Percentiles rank a stretch among this genome's conserved stretches.
Evolutionary conservation across 2,329 filamentous ascomycete species (phyloP).

Genomic region (Fonsecaea erecta): DNA sequence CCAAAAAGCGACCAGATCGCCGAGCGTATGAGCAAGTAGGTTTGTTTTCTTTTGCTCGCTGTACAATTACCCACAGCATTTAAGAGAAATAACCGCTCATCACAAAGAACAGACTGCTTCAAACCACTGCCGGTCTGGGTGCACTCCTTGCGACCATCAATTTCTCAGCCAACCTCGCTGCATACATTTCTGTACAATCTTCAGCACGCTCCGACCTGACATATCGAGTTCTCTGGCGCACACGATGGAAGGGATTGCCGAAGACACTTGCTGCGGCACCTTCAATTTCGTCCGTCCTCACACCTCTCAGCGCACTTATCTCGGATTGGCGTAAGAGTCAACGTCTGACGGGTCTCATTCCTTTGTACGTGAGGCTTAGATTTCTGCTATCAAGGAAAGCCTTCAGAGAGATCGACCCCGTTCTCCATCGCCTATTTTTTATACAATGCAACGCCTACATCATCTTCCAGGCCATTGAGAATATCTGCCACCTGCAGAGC

Average conservation of each 20-base stretch:
- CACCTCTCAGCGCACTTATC: conserved; percentile 57
- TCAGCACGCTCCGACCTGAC: conserved; percentile 43
- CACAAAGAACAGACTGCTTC: conserved; percentile 58
- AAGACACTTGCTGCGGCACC: conserved; percentile 56
- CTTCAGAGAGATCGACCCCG: conserved; percentile 44
- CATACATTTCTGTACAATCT: conserved; percentile 58
- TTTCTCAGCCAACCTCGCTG: conserved; percentile 67
- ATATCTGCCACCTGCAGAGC: conserved; percentile 73
- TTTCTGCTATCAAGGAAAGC: conserved; percentile 51
- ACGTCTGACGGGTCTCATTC: conserved; percentile 66
- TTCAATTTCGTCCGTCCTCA: conserved; percentile 42
- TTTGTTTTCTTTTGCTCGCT: neutral
- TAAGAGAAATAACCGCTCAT: neutral
- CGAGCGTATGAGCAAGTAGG: conserved; percentile 11
- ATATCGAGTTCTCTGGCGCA: neutral
- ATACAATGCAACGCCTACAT: conserved; percentile 70
- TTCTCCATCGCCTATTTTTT: conserved; percentile 62
- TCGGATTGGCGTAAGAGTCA: conserved; percentile 58
- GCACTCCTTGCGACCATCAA: conserved; percentile 69
- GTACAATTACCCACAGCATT: neutral
- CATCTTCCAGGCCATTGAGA: conserved; percentile 78
- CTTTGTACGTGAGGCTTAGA: conserved; percentile 79
- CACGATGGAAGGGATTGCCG: neutral
- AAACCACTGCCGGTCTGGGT: conserved; percentile 71
- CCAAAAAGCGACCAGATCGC: conserved; percentile 1